phyloP scores from a whole-genome alignment of 129 eudicot species.

The Lactuca sativa region DNA sequence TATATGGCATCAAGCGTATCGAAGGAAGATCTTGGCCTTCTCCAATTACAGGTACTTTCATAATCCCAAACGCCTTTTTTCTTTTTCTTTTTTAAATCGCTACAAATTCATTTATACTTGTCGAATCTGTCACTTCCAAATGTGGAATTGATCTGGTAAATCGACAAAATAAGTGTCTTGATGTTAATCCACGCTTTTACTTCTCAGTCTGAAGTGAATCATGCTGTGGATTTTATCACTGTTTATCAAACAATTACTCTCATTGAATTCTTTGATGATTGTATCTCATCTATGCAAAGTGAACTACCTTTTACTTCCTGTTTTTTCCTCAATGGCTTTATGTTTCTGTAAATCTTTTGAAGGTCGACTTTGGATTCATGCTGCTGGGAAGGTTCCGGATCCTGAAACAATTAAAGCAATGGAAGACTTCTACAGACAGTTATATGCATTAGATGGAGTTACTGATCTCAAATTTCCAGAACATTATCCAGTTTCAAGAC shows the following conservation, averaged over 20 bases:
- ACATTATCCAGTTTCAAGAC: conserved; percentile 82
- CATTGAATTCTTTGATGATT: not conserved
- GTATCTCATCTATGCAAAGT: not conserved
- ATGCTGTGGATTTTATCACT: too few species aligned
- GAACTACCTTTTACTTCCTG: not conserved
- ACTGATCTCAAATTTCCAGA: conserved; percentile 86
- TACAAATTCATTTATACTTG: not conserved
- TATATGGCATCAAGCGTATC: conserved; percentile 85
- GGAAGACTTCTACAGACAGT: conserved; percentile 89
- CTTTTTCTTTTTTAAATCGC: not conserved
- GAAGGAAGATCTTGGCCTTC: conserved; percentile 99
- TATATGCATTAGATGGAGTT: conserved; percentile 81
- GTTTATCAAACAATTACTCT: too few species aligned
- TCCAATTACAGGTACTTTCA: conserved; percentile 60
- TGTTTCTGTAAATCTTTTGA: conserved; percentile 13
- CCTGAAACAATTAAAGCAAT: conserved; percentile 85
- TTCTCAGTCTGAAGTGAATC: not conserved
- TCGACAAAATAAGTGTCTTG: not conserved
- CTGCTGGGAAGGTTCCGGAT: conserved; percentile 91
- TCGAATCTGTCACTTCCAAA: not conserved
- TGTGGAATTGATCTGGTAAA: not conserved
- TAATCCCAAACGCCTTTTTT: too few species aligned
- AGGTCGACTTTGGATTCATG: conserved; percentile 99
- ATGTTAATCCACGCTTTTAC: not conserved
- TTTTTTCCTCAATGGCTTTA: not conserved